Percentiles rank a stretch among this genome's conserved stretches.
Evolutionary conservation across 179 eudicot species (phyloP).

Genomic region (Spinacia oleracea): DNA sequence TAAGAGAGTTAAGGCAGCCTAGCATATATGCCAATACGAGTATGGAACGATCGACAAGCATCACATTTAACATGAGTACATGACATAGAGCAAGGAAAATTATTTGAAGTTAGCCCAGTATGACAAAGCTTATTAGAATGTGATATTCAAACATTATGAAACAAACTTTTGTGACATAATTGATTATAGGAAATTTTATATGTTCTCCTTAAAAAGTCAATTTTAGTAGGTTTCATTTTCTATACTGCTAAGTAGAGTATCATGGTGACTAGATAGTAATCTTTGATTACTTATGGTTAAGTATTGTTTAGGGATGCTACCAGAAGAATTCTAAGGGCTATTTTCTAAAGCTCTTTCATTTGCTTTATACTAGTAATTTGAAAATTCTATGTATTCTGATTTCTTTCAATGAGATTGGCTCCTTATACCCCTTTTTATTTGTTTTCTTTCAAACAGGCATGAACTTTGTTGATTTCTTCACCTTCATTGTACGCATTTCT

Average conservation of each 20-base stretch:
- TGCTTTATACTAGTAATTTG: not conserved
- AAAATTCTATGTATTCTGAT: not conserved
- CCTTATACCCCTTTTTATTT: not conserved
- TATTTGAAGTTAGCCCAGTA: conserved; percentile 3
- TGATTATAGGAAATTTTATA: not conserved
- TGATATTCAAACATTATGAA: not conserved
- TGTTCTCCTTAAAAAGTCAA: not conserved
- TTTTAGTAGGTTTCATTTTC: too few species aligned
- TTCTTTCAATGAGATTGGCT: not conserved
- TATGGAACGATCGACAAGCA: not conserved
- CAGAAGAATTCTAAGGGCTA: not conserved
- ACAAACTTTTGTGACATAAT: not conserved
- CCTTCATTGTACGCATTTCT: conserved; percentile 62
- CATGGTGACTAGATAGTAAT: not conserved
- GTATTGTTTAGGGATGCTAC: not conserved
- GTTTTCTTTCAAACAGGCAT: conserved; percentile 51
- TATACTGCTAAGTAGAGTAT: not conserved
- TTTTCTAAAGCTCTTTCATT: not conserved
- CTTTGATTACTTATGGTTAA: not conserved
- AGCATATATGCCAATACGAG: not conserved
- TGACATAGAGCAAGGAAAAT: not conserved
- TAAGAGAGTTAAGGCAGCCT: conserved; percentile 21
- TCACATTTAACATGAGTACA: not conserved
- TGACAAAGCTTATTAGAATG: not conserved
- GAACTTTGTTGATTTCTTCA: conserved; percentile 86